Conservation (phyloP, 345 rosid species). For the Litchi chinensis region DNA sequence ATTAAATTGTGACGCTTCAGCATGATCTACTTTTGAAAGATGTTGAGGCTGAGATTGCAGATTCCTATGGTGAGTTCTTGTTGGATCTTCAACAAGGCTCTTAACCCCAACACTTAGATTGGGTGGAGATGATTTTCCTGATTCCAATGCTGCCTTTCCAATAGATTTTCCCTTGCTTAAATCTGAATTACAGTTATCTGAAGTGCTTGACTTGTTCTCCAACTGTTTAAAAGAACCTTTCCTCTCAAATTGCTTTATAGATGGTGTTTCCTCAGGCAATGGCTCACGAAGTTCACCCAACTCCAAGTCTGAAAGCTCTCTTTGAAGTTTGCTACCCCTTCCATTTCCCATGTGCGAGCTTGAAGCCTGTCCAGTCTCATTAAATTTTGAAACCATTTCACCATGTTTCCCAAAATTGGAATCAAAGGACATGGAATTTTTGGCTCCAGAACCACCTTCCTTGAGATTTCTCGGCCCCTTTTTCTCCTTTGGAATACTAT, state of each 20-base stretch:
- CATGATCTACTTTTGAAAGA: constrained; percentile 41
- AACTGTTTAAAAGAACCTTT: constrained; percentile 61
- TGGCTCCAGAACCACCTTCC: constrained; percentile 61
- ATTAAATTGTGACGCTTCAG: constrained; percentile 48
- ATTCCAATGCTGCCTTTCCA: constrained; percentile 51
- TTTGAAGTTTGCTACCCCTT: constrained; percentile 57
- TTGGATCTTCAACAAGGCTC: constrained; percentile 52
- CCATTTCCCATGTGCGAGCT: constrained; percentile 48
- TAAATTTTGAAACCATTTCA: constrained; percentile 55
- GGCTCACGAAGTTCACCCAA: constrained; percentile 91
- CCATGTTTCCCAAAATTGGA: constrained; percentile 43
- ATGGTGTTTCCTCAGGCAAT: constrained; percentile 50
- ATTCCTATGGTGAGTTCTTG: constrained; percentile 42
- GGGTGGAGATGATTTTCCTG: constrained; percentile 54
- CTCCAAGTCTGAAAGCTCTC: constrained; percentile 86
- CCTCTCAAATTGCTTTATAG: constrained; percentile 59
- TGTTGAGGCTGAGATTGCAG: constrained; percentile 54
- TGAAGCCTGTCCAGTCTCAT: constrained; percentile 52
- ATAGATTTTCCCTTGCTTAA: constrained; percentile 55
- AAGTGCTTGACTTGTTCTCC: constrained; percentile 54
- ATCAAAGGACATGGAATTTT: constrained; percentile 50
- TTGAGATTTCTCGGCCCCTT: constrained; percentile 51
- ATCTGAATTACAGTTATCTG: constrained; percentile 57
- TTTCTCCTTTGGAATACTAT: constrained; percentile 43
- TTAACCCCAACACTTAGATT: constrained; percentile 42